Conservation (phyloP, 371 early-diverging fungal genomes). For the Batkoa obscura region DNA sequence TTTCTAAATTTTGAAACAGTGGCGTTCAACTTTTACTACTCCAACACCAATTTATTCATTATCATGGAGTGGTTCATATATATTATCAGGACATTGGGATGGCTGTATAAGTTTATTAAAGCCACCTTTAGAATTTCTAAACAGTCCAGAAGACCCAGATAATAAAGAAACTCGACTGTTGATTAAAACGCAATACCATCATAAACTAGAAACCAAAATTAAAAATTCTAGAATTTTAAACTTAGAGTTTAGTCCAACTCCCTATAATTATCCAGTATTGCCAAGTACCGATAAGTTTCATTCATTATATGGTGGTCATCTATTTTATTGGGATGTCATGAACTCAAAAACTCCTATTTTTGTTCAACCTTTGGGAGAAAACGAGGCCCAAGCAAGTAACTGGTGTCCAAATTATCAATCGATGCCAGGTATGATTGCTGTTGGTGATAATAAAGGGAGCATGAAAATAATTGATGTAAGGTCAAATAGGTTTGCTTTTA, state of each 20-base stretch:
- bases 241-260: background rate
- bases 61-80: background rate
- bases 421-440: background rate
- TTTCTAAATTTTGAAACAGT: background rate
- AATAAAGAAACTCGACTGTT: background rate
- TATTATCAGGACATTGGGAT: constrained; percentile 1
- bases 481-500: background rate
- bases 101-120: background rate
- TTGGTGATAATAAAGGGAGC: background rate
- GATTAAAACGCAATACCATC: constrained; percentile 4
- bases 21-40: constrained; percentile 1
- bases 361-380: background rate
- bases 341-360: background rate
- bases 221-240: background rate
- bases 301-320: background rate
- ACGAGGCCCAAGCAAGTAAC: background rate
- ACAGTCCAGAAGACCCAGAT: background rate
- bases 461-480: background rate
- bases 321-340: constrained; percentile 1
- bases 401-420: background rate
- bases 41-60: constrained; percentile 2
- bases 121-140: background rate
- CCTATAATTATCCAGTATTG: background rate
- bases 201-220: background rate
- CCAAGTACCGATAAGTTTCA: background rate